A percentile compares a stretch with the other conserved stretches of the same genome.
phyloP scores from a whole-genome alignment of 2,329 filamentous ascomycete genomes.

The Fusarium mangiferae region DNA sequence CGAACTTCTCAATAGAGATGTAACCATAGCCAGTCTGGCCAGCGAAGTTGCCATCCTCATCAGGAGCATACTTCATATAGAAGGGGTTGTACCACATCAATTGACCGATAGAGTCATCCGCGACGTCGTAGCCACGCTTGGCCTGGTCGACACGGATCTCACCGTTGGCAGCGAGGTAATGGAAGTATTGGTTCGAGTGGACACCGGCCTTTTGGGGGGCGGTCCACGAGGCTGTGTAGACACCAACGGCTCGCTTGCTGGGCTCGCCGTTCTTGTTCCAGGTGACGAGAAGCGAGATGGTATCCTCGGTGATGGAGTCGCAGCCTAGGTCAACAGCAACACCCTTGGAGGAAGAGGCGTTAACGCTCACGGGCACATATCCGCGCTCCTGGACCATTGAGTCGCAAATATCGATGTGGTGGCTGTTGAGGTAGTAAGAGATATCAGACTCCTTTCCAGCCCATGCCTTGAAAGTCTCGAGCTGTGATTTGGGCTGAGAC shows the following conservation, averaged over 20 bases:
- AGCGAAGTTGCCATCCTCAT: conserved; percentile 93
- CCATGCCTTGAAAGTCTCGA: conserved; percentile 96
- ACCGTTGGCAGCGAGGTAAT: conserved; percentile 86
- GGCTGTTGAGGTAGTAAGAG: conserved; percentile 94
- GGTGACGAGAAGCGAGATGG: conserved; percentile 88
- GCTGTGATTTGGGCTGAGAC: conserved; percentile 89
- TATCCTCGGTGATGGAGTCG: conserved; percentile 85
- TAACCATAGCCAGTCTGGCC: conserved; percentile 95
- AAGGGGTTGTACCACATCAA: conserved; percentile 93
- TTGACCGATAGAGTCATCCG: conserved; percentile 77
- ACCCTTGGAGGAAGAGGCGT: conserved; percentile 80
- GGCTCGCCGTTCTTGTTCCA: conserved; percentile 81
- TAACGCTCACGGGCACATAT: conserved; percentile 82
- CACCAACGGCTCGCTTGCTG: conserved; percentile 80
- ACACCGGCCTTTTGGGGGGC: conserved; percentile 92
- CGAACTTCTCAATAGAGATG: conserved; percentile 94
- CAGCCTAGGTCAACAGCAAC: conserved; percentile 84
- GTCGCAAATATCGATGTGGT: conserved; percentile 93
- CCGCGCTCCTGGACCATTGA: conserved; percentile 82
- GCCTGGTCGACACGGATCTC: conserved; percentile 93
- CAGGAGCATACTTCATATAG: conserved; percentile 94
- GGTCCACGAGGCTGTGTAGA: conserved; percentile 96
- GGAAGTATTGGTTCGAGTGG: conserved; percentile 98
- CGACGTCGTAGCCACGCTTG: conserved; percentile 93
- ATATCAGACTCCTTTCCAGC: conserved; percentile 93